A percentile compares a stretch with the other conserved stretches of the same genome.
Conservation (phyloP, 2,329 filamentous ascomycete genomes). For the Hymenoscyphus scutula region DNA sequence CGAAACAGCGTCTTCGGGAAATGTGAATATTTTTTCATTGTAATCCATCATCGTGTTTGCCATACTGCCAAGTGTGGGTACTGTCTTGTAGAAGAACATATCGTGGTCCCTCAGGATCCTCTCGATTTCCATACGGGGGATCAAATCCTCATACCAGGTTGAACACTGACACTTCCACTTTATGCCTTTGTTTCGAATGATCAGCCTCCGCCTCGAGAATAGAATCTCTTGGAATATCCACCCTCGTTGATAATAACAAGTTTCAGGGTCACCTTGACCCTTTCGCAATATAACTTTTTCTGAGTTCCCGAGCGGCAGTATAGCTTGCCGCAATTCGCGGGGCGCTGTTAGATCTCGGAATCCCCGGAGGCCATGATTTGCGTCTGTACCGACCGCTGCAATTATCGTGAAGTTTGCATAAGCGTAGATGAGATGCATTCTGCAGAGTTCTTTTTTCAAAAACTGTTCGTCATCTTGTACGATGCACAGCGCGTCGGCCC, state of each 20-base stretch:
- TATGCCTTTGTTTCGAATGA: background rate
- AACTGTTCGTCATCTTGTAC: background rate
- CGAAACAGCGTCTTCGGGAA: background rate
- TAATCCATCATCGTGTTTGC: background rate
- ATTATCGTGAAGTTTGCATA: constrained; percentile 4
- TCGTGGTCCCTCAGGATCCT: no score
- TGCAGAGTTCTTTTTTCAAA: background rate
- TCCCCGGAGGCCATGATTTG: background rate
- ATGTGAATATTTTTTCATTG: background rate
- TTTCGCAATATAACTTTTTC: background rate
- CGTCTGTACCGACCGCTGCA: background rate
- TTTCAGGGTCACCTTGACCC: background rate
- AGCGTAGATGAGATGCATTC: background rate
- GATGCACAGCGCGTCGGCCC: background rate
- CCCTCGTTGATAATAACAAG: background rate
- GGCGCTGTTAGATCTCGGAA: background rate
- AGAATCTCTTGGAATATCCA: constrained; percentile 6
- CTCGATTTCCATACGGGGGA: background rate
- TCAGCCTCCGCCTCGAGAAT: background rate
- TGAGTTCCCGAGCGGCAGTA: background rate
- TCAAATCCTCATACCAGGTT: background rate
- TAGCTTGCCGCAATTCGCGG: background rate
- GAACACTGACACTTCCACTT: background rate
- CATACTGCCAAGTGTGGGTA: background rate
- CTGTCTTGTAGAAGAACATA: no score